Base-by-base conservation (phyloP, 2,329 filamentous ascomycete genomes). In the Neofusicoccum laricinum region DNA sequence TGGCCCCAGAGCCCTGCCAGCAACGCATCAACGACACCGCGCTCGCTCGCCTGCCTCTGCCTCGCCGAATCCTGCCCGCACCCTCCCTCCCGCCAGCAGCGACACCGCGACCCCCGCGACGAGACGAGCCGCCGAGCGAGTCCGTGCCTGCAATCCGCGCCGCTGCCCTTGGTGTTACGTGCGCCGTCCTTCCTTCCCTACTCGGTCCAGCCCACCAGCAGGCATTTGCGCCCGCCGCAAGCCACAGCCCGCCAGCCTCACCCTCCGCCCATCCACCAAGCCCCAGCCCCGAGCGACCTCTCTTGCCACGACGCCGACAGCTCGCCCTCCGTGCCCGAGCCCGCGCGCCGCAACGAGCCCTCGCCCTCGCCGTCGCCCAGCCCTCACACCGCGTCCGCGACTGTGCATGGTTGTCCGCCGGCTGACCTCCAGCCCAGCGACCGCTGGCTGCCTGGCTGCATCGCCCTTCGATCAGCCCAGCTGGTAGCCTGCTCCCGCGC, bases 381-480 rank as follows among this genome's bases (percentile, higher is more conserved):
- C 30, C 10, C n/a, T n/a, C 32, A 17, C 4, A 14, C 21, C 36
- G 46, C 61, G 11, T 15, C 15, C 19, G 41, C 55, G 41, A 59
- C 55, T 46, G 40, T 64, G 62, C 62, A 64, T 64, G 62, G 51
- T 64, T 57, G 62, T 51, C 49, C 62, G 50, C 25, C 51, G 32
- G 34, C 45, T 64, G 62, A 58, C 43, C 32, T 64, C 43, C 50
- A 58, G 62, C 49, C 62, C 50, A 64, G 62, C 62, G 49, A 64
- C 62, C 51, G 62, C 62, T 64, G 62, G 62, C 62, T 64, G 62
- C 62, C 62, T 64, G 62, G 62, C 62, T 58, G 62, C 62, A 64
- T 57, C 50, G 50, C 62, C 62, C 15, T 50, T 53, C 62, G 62
- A 43, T 64, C 62, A 58, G 62, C 50, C 51, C 62, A 58, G 50